Percentiles rank a stretch among this genome's conserved stretches.
Conservation (phyloP, 371 early-diverging fungal species). For the Mucor circinelloides region DNA sequence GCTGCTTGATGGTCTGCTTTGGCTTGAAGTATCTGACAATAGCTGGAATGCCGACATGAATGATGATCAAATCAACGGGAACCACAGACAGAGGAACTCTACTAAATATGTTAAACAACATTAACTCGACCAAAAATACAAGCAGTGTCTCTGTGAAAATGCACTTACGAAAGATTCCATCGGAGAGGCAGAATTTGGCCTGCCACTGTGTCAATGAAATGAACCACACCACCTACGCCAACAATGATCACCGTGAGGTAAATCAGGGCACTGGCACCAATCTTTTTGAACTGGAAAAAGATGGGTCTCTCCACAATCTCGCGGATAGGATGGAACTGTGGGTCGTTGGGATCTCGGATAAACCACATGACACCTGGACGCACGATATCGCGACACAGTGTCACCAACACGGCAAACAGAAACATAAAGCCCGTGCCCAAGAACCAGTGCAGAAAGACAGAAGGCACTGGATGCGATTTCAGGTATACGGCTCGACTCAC, state of each 20-base stretch:
- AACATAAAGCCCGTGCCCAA: conserved; percentile 92
- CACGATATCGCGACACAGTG: conserved; percentile 73
- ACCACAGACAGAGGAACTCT: conserved; percentile 72
- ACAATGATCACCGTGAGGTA: conserved; percentile 73
- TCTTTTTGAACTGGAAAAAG: conserved; percentile 74
- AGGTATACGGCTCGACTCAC: conserved; percentile 55
- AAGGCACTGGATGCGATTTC: conserved; percentile 63
- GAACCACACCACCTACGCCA: conserved; percentile 65
- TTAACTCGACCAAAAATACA: neutral
- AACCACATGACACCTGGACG: conserved; percentile 96
- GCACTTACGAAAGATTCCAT: conserved; percentile 48
- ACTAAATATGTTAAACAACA: conserved; percentile 30
- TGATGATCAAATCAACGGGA: conserved; percentile 75
- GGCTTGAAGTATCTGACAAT: conserved; percentile 57
- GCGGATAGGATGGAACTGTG: conserved; percentile 88
- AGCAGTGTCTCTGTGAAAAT: neutral
- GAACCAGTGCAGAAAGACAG: conserved; percentile 86
- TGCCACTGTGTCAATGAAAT: conserved; percentile 23
- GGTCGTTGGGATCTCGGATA: conserved; percentile 94
- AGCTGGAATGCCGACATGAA: conserved; percentile 72
- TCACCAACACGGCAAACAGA: conserved; percentile 82
- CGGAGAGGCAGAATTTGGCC: conserved; percentile 51
- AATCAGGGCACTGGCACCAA: conserved; percentile 76
- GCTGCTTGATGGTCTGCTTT: conserved; percentile 36
- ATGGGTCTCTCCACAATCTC: conserved; percentile 85